A percentile compares a stretch with the other conserved stretches of the same genome.
Evolutionary conservation across 192 early-diverging fungal genomes (phyloP).

Genomic region (Umbelopsis sp.): DNA sequence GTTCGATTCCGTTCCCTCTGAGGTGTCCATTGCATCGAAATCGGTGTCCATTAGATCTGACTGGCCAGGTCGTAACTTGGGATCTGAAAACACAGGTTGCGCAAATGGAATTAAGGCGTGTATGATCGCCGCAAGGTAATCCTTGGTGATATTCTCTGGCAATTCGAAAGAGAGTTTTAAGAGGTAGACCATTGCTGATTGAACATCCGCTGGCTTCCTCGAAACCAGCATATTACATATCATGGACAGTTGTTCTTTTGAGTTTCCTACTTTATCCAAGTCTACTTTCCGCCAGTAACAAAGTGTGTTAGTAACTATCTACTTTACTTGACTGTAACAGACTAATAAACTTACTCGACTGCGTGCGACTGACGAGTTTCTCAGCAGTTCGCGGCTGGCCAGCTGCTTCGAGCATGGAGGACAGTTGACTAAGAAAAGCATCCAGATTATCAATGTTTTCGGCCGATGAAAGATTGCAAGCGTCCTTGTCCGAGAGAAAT

Average conservation of each 20-base stretch:
- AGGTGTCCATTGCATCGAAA: not conserved
- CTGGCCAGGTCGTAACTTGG: not conserved
- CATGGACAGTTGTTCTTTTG: not conserved
- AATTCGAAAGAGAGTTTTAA: constrained; percentile 34
- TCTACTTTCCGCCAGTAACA: not conserved
- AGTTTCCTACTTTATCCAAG: not conserved
- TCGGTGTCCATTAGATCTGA: not conserved
- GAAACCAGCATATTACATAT: constrained; percentile 1
- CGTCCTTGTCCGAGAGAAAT: not conserved
- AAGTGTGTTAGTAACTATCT: not conserved
- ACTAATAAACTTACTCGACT: not conserved
- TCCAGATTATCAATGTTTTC: not conserved
- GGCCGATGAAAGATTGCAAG: not conserved
- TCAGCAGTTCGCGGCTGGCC: not conserved
- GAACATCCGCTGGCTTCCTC: not conserved
- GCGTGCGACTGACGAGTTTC: not conserved
- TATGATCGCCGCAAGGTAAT: constrained; percentile 40
- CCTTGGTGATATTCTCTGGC: constrained; percentile 38
- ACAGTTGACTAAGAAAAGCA: not conserved
- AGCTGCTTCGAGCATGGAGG: not conserved
- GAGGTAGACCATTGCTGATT: not conserved
- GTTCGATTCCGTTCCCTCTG: not conserved
- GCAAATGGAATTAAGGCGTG: not conserved
- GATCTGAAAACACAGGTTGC: not conserved
- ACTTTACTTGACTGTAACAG: not conserved